A percentile compares a stretch with the other conserved stretches of the same genome.
These are phyloP conservation scores for Chaetoceros muelleri DNA, from an alignment of 108 stramenopile genomes.

Conservation along the genomic window DNA sequence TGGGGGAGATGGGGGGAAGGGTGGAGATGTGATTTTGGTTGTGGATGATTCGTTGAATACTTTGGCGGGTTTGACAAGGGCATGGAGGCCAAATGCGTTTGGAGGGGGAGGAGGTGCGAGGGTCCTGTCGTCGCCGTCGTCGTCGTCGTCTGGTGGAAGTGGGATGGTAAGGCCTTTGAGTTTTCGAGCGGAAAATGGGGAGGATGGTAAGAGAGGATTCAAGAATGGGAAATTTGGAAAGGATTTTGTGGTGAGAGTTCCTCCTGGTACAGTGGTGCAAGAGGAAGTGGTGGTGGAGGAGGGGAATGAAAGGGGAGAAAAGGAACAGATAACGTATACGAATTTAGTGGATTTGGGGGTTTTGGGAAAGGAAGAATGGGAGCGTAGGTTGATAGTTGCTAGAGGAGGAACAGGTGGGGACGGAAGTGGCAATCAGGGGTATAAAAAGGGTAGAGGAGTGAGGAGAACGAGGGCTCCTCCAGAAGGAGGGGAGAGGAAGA, in stretches of 20 bases:
- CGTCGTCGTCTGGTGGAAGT: slow-evolving; percentile 4
- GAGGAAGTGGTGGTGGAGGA: slow-evolving; percentile 34
- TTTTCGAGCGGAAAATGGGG: slow-evolving; percentile 78
- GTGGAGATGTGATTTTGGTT: slow-evolving; percentile 79
- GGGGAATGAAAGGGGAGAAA: slow-evolving; percentile 14
- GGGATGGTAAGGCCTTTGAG: slow-evolving; percentile 19
- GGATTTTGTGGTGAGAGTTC: slow-evolving; percentile 74
- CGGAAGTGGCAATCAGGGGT: slow-evolving; percentile 47
- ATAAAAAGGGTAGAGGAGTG: slow-evolving; percentile 58
- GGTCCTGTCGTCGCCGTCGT: slow-evolving; percentile 16
- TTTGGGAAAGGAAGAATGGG: slow-evolving; percentile 2
- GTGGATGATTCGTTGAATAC: slow-evolving; percentile 85
- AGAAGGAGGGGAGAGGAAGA: slow-evolving; percentile 61
- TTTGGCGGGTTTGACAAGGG: slow-evolving; percentile 61
- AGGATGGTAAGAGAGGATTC: slow-evolving; percentile 69
- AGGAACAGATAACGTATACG: background rate
- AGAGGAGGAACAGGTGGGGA: slow-evolving; percentile 69
- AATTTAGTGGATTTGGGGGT: slow-evolving; percentile 1
- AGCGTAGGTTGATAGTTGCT: slow-evolving; percentile 31
- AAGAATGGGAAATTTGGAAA: slow-evolving; percentile 57
- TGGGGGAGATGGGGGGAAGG: slow-evolving; percentile 89
- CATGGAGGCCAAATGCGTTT: slow-evolving; percentile 70
- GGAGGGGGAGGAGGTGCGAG: slow-evolving; percentile 64
- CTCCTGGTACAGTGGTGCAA: slow-evolving; percentile 90
- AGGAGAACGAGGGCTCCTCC: slow-evolving; percentile 49